These are phyloP conservation scores for Suillus alpinus DNA, from an alignment of 768 basidiomycete genomes.

Conservation along the genomic window DNA sequence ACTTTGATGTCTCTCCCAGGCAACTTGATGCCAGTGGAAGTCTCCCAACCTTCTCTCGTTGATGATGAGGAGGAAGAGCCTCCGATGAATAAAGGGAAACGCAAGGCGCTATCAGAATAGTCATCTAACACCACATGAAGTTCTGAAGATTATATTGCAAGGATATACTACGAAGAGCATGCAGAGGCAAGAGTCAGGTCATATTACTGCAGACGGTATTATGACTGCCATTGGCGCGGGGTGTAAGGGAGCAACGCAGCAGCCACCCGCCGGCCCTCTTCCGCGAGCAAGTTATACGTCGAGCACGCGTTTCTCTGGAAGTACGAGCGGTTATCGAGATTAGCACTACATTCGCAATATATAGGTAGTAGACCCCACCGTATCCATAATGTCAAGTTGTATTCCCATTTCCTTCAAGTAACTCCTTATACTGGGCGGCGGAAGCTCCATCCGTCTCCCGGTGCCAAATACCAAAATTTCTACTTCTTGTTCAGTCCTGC, in stretches of 20 bases:
- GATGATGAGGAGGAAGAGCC: conserved; percentile 60
- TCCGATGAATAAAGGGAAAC: conserved; percentile 52
- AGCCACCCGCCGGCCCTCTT: conserved; percentile 91
- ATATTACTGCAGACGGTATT: neutral
- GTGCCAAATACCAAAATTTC: conserved; percentile 92
- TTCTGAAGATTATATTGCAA: neutral
- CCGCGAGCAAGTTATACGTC: conserved; percentile 89
- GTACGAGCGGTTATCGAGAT: neutral
- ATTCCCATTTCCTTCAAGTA: conserved; percentile 77
- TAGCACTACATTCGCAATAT: neutral
- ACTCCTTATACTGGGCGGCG: conserved; percentile 63
- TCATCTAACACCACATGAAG: neutral
- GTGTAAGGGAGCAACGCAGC: conserved; percentile 80
- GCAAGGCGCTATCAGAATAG: conserved; percentile 47
- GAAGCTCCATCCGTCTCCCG: conserved; percentile 65
- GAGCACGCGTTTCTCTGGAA: conserved; percentile 86
- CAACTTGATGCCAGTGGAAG: conserved; percentile 55
- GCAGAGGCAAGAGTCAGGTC: neutral
- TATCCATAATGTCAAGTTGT: conserved; percentile 85
- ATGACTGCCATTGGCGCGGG: conserved; percentile 45
- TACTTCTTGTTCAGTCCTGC: conserved; percentile 28
- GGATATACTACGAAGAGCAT: neutral
- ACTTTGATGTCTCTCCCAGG: conserved; percentile 36
- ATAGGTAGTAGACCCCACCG: conserved; percentile 40
- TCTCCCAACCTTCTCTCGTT: conserved; percentile 52